These are phyloP conservation scores for Oxytropis ochrocephala DNA, from an alignment of 306 rosid species.

Conservation along the genomic window DNA sequence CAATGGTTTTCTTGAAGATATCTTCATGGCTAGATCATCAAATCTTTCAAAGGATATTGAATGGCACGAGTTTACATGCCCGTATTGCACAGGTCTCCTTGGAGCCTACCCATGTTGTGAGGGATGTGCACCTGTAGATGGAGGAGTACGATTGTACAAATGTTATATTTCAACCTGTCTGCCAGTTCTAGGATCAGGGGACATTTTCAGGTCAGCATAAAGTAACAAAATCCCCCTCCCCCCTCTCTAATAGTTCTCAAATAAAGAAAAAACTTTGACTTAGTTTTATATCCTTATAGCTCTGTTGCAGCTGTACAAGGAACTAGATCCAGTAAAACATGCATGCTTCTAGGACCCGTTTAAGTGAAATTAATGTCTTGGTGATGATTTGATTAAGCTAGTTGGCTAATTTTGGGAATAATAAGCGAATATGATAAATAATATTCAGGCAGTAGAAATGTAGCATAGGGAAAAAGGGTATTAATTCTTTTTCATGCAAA, in stretches of 20 bases:
- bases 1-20: constrained; percentile 83
- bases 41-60: constrained; percentile 63
- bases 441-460: too few relatives aligned
- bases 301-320: background rate
- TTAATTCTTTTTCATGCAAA: background rate
- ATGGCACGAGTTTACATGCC: constrained; percentile 74
- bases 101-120: constrained; percentile 82
- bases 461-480: background rate
- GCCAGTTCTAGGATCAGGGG: constrained; percentile 44
- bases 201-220: constrained; percentile 65
- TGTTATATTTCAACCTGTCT: constrained; percentile 63
- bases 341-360: constrained; percentile 2
- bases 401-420: too few relatives aligned
- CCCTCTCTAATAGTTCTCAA: background rate
- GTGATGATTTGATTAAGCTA: too few relatives aligned
- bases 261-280: background rate
- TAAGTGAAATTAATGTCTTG: background rate
- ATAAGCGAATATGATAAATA: too few relatives aligned
- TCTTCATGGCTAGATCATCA: constrained; percentile 82
- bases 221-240: background rate
- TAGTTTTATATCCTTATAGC: constrained; percentile 3
- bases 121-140: constrained; percentile 53
- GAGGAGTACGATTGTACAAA: constrained; percentile 82
- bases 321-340: background rate
- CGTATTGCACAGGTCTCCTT: constrained; percentile 64